phyloP scores from a whole-genome alignment of 495 filamentous ascomycete species.

The Hypoxylon subgilvum region DNA sequence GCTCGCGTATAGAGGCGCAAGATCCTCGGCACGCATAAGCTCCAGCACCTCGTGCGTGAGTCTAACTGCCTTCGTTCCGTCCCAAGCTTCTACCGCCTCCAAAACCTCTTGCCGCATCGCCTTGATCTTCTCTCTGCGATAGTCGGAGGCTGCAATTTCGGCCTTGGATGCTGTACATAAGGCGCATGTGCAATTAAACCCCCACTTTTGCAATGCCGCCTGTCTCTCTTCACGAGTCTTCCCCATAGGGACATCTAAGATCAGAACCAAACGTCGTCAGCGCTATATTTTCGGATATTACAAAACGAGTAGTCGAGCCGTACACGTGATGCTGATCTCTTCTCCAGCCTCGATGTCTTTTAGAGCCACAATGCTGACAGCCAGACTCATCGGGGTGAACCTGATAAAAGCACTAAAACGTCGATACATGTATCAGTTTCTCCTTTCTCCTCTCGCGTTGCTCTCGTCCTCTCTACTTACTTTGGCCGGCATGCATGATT shows the following conservation, averaged over 20 bases:
- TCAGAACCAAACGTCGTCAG: neutral
- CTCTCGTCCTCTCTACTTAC: slow-evolving; percentile 29
- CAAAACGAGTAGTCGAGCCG: neutral
- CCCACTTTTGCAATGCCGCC: slow-evolving; percentile 41
- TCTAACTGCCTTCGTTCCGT: slow-evolving; percentile 44
- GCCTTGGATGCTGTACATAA: slow-evolving; percentile 42
- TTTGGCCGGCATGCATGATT: slow-evolving; percentile 52
- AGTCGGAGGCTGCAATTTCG: slow-evolving; percentile 44
- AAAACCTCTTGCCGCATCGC: slow-evolving; percentile 40
- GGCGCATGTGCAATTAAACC: slow-evolving; percentile 48
- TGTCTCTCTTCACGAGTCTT: slow-evolving; percentile 39
- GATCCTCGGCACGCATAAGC: slow-evolving; percentile 42
- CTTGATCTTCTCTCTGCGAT: slow-evolving; percentile 43
- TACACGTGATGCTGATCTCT: slow-evolving; percentile 51
- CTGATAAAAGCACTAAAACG: slow-evolving; percentile 46
- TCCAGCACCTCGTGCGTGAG: slow-evolving; percentile 41
- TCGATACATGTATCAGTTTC: slow-evolving; percentile 28
- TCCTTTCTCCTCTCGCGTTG: neutral
- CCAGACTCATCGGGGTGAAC: slow-evolving; percentile 41
- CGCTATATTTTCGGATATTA: neutral
- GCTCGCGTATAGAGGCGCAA: slow-evolving; percentile 44
- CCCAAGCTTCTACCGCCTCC: slow-evolving; percentile 42
- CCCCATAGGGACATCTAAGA: slow-evolving; percentile 42
- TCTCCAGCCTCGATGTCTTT: slow-evolving; percentile 49
- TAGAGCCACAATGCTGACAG: slow-evolving; percentile 42